Evolutionary conservation across 2,329 filamentous ascomycete species (phyloP).

Genomic region (Fusarium pseudograminearum): DNA sequence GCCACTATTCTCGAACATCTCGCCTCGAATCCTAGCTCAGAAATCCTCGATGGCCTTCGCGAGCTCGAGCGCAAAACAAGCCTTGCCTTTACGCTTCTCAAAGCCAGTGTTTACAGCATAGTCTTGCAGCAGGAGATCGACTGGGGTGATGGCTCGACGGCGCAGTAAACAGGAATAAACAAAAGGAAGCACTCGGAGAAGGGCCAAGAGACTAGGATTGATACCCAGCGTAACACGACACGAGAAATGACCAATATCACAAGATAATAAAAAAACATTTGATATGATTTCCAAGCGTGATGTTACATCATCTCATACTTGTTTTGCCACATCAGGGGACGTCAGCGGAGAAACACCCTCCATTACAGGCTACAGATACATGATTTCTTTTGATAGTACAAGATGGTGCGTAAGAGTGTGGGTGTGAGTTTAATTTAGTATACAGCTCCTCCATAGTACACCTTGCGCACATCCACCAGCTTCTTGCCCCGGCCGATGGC

Average conservation of each 20-base stretch:
- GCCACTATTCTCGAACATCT: conserved; percentile 71
- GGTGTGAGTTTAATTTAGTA: conserved; percentile 57
- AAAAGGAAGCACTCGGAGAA: background rate
- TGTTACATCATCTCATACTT: conserved; percentile 29
- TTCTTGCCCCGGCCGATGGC: conserved; percentile 92
- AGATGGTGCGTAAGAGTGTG: conserved; percentile 15
- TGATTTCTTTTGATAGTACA: conserved; percentile 43
- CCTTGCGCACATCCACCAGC: conserved; percentile 94
- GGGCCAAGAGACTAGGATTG: conserved; percentile 23
- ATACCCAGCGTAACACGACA: conserved; percentile 35
- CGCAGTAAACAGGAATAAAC: conserved; percentile 42
- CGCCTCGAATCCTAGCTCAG: conserved; percentile 78
- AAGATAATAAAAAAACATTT: conserved; percentile 18
- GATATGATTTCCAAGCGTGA: conserved; percentile 25
- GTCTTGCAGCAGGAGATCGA: conserved; percentile 97
- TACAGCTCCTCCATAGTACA: conserved; percentile 90
- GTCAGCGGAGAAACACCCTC: conserved; percentile 23
- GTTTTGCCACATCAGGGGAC: conserved; percentile 22
- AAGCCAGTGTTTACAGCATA: conserved; percentile 98
- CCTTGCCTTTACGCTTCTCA: conserved; percentile 93
- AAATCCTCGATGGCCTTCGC: conserved; percentile 86
- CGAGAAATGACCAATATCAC: conserved; percentile 33
- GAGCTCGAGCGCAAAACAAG: conserved; percentile 94
- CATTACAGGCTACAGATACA: conserved; percentile 47
- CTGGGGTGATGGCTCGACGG: conserved; percentile 67